Percentiles rank a stretch among this genome's conserved stretches.
phyloP scores from a whole-genome alignment of 1,284 basidiomycete genomes.

The Vanrija sp. region DNA sequence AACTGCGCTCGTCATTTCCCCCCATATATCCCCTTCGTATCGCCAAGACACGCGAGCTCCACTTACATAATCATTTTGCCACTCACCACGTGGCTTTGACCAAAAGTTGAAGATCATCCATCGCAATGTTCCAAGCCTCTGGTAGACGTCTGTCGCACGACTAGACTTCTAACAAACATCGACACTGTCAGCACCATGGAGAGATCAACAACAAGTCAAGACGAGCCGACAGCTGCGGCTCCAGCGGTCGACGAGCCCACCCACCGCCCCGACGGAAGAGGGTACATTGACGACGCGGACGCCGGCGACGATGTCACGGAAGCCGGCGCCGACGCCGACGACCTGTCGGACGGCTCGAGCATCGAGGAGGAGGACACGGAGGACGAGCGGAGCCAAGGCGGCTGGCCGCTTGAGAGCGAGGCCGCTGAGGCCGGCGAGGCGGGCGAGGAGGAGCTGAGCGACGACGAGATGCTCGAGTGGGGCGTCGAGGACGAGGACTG shows the following conservation, averaged over 20 bases:
- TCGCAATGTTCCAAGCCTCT: too few relatives aligned
- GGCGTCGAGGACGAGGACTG: constrained; percentile 83
- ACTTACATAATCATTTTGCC: background rate
- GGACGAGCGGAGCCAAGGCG: constrained; percentile 1
- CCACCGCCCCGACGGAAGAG: constrained; percentile 10
- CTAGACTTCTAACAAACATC: background rate
- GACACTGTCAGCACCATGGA: background rate
- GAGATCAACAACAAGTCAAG: background rate
- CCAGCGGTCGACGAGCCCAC: background rate
- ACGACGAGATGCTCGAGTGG: constrained; percentile 47
- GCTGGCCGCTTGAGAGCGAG: constrained; percentile 23
- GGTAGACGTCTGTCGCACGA: too few relatives aligned
- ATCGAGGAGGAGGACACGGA: constrained; percentile 21
- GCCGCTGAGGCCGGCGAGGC: constrained; percentile 40
- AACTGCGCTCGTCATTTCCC: too few relatives aligned
- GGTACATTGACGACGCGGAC: constrained; percentile 25
- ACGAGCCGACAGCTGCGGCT: background rate
- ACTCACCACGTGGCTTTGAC: background rate
- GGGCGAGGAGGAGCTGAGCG: constrained; percentile 5
- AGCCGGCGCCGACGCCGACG: background rate
- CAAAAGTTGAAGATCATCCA: constrained; percentile 2
- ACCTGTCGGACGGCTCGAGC: constrained; percentile 22
- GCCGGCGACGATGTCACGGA: background rate
- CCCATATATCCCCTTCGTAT: too few relatives aligned
- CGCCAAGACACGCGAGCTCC: background rate